Conservation (phyloP, 768 basidiomycete genomes). For the Termitomyces heimii region DNA sequence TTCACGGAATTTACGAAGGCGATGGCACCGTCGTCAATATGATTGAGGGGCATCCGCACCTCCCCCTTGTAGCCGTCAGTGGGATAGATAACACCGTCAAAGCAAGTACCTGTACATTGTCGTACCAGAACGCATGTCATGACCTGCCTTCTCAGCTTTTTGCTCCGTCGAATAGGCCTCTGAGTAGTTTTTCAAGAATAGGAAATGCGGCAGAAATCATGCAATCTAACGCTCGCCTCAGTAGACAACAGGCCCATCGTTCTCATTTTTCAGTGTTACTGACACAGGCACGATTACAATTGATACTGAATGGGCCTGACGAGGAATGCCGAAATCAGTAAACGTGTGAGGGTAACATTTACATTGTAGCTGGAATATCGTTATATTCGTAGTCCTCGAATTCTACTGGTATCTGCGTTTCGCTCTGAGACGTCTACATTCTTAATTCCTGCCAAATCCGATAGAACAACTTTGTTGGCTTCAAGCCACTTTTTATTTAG, state of each 20-base stretch:
- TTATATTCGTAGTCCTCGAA: not conserved
- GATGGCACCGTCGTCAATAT: conserved; percentile 81
- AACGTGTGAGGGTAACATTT: not conserved
- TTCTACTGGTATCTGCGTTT: not conserved
- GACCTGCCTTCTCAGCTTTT: conserved; percentile 45
- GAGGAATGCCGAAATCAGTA: conserved; percentile 24
- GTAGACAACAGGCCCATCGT: conserved; percentile 20
- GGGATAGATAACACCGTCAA: conserved; percentile 87
- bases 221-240: conserved; percentile 41
- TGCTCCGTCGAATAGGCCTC: conserved; percentile 39
- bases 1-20: conserved; percentile 80
- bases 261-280: conserved; percentile 22
- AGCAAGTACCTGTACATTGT: conserved; percentile 29
- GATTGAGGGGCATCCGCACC: conserved; percentile 75
- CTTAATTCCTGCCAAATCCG: conserved; percentile 9
- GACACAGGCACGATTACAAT: conserved; percentile 16
- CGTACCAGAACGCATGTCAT: not conserved
- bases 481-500: conserved; percentile 12
- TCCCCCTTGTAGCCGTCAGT: conserved; percentile 80
- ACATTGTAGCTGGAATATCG: not conserved
- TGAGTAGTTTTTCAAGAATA: conserved; percentile 50
- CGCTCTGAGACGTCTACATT: not conserved
- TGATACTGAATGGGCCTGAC: conserved; percentile 17
- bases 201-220: conserved; percentile 49
- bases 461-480: conserved; percentile 1